phyloP scores from a whole-genome alignment of 345 rosid species.

The Eucalyptus victrix region DNA sequence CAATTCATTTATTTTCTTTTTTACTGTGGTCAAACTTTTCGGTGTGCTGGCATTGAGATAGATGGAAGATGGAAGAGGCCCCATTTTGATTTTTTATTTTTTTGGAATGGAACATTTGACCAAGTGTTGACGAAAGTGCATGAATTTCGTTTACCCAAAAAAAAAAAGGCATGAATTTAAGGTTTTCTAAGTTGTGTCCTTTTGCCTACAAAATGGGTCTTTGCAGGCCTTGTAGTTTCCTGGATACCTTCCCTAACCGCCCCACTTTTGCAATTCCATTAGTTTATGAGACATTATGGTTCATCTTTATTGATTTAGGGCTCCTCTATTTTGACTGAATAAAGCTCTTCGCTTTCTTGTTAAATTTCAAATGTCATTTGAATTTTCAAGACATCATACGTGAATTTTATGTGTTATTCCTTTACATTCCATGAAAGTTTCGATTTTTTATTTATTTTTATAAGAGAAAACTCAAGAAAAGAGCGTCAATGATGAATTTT shows the following conservation, averaged over 20 bases:
- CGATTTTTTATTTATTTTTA: not conserved
- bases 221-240: not conserved
- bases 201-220: not conserved
- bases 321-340: not conserved
- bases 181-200: not conserved
- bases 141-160: not conserved
- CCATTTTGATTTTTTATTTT: not conserved
- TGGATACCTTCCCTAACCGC: not conserved
- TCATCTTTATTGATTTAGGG: not conserved
- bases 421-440: not conserved
- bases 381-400: accelerated
- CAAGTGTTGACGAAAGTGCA: not conserved
- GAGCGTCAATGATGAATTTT: not conserved
- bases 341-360: not conserved
- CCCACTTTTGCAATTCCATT: not conserved
- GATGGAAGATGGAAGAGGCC: not conserved
- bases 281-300: not conserved
- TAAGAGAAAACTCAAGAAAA: not conserved
- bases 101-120: not conserved
- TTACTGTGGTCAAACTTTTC: not conserved
- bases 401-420: not conserved
- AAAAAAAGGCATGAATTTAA: not conserved
- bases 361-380: not conserved
- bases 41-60: not conserved
- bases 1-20: not conserved